Base-by-base conservation (phyloP, 2,329 filamentous ascomycete genomes). In the Drechslerella dactyloides region DNA sequence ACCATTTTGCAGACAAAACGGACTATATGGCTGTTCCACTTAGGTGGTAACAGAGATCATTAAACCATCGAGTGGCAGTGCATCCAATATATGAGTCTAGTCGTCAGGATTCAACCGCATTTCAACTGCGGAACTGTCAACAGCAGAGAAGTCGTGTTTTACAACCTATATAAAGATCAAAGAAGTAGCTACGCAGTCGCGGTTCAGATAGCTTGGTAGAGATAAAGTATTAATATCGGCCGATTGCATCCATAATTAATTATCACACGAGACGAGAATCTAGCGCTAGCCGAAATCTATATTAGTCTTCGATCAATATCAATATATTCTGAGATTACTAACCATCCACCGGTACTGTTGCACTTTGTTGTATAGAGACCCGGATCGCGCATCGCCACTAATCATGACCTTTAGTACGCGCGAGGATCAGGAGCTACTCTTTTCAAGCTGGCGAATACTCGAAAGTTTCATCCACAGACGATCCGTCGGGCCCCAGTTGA, bases 81-180 rank as follows among this genome's bases (percentile, higher is more conserved):
- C n/a, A n/a, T n/a, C n/a, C n/a, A n/a, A n/a, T n/a, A n/a, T n/a
- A n/a, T n/a, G n/a, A n/a, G n/a, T n/a, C n/a, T n/a, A n/a, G n/a
- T n/a, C n/a, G n/a, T n/a, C n/a, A n/a, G n/a, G n/a, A n/a, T n/a
- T n/a, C n/a, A n/a, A n/a, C n/a, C n/a, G n/a, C n/a, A n/a, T n/a
- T n/a, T n/a, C 30, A 6, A 53, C 48, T 11, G 60, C 52, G 19
- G 61, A 57, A 23, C 27, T 57, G 10, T 23, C 52, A 11, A 51
- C 27, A 30, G 40, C 52, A 33, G 56, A 64, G 19, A 57, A 57
- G 7, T 52, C 56, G 48, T 44, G 57, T 27, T 57, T 64, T 40
- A 57, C 51, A 24, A 63, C 57, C 61, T 19, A 64, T 64, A 23
- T 64, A 57, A 10, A 64, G 44, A 33, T 56, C 57, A 23, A 64